Base-by-base conservation (phyloP, 768 basidiomycete genomes). In the Mycena kentingensis region DNA sequence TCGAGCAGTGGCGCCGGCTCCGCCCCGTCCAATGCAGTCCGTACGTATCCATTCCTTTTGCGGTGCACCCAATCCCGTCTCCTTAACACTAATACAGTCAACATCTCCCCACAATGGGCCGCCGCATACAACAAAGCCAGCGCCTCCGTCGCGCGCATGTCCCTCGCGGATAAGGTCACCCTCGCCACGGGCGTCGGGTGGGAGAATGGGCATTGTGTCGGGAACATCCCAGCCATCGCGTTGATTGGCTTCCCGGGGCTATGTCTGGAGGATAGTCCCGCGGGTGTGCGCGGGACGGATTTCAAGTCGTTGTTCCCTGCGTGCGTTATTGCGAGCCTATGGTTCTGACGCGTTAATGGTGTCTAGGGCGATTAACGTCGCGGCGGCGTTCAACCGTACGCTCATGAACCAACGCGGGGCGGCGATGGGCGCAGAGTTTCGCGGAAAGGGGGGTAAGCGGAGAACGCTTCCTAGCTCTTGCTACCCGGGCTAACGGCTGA, bases 401-500 rank as follows among this genome's bases (percentile, higher is more conserved):
- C 67, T 88, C 24, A 84, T 86, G 70, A 73, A 77, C 55, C 69
- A 75, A 42, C 73, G 84, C 31, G 85, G 81, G 11, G 65, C 64
- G 16, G 80, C 81, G 0, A 76, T 87, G 64, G 85, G 84, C 2
- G 64, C 72, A 21, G 87, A 88, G 62, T 81, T 81, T 67, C 73
- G 71, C 38, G 81, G 77, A 34, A 83, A 84, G 65, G 86, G 86
- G 22, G 76, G n/a, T n/a, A n/a, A n/a, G n/a, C n/a, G n/a, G n/a
- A n/a, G n/a, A n/a, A n/a, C n/a, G n/a, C n/a, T n/a, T n/a, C n/a
- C n/a, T n/a, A n/a, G n/a, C n/a, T n/a, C n/a, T n/a, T n/a, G n/a
- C n/a, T n/a, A n/a, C n/a, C n/a, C n/a, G n/a, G n/a, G n/a, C n/a
- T n/a, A n/a, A n/a, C n/a, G n/a, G n/a, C n/a, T n/a, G n/a, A n/a